phyloP scores from a whole-genome alignment of 805 yeast species.

The Wickerhamiella sergipiensis region DNA sequence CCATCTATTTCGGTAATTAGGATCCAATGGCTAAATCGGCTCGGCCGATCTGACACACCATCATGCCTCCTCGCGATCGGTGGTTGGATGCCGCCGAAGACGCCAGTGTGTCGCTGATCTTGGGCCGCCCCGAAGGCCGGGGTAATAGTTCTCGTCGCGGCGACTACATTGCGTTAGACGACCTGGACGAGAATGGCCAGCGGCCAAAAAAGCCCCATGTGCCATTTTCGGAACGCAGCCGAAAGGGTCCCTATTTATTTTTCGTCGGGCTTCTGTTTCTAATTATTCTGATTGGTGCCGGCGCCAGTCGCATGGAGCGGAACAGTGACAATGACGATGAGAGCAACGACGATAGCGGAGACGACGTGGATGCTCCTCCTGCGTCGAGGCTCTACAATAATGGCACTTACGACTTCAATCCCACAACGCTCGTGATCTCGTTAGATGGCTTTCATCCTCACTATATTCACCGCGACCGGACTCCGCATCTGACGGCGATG shows the following conservation, averaged over 20 bases:
- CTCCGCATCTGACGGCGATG: slow-evolving; percentile 59
- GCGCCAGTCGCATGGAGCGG: background rate
- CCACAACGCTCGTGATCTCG: slow-evolving; percentile 71
- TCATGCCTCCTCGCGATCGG: background rate
- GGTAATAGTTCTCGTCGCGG: background rate
- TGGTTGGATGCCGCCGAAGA: slow-evolving; percentile 11
- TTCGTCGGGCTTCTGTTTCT: slow-evolving; percentile 6
- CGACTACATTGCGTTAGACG: slow-evolving; percentile 15
- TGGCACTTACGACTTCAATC: slow-evolving; percentile 55
- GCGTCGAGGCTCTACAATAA: slow-evolving; percentile 26
- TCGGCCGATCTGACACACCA: background rate
- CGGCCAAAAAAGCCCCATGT: background rate
- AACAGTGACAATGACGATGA: background rate
- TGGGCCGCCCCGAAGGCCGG: slow-evolving; percentile 11
- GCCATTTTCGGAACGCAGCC: background rate
- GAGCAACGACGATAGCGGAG: background rate
- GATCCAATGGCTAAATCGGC: background rate
- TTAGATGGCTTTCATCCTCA: slow-evolving; percentile 90
- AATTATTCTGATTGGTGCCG: slow-evolving; percentile 3
- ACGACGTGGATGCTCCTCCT: slow-evolving; percentile 2
- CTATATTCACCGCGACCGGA: slow-evolving; percentile 46
- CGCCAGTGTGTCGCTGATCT: slow-evolving; percentile 14
- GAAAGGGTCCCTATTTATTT: slow-evolving; percentile 1
- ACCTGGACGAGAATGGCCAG: slow-evolving; percentile 14
- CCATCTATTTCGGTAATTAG: too few relatives aligned